A percentile compares a stretch with the other conserved stretches of the same genome.
Conservation (phyloP, 208 protist genomes). For the Phytomonas sp. region DNA sequence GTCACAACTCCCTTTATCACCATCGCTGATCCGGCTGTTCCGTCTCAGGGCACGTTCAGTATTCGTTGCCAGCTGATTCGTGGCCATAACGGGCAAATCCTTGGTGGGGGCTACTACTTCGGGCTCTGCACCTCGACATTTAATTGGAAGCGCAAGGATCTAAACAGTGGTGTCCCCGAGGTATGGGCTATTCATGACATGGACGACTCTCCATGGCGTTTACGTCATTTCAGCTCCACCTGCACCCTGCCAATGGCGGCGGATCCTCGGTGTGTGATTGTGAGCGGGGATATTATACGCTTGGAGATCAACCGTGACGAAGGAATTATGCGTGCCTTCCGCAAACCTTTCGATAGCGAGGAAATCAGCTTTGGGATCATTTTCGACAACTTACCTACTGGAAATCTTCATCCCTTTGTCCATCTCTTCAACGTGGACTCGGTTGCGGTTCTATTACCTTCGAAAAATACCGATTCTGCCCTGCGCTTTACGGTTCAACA, state of each 20-base stretch:
- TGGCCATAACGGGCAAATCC: slow-evolving; percentile 75
- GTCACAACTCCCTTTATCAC: slow-evolving; percentile 78
- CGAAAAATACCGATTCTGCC: slow-evolving; percentile 30
- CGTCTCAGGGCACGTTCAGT: slow-evolving; percentile 37
- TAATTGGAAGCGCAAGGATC: slow-evolving; percentile 62
- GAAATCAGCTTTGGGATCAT: slow-evolving; percentile 70
- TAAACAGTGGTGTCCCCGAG: slow-evolving; percentile 51
- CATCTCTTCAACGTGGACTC: slow-evolving; percentile 87
- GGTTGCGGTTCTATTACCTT: slow-evolving; percentile 75
- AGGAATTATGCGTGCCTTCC: slow-evolving; percentile 74
- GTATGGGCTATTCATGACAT: slow-evolving; percentile 89
- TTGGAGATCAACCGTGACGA: slow-evolving; percentile 70
- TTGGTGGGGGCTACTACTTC: slow-evolving; percentile 89
- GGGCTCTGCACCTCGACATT: slow-evolving; percentile 63
- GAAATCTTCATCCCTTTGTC: slow-evolving; percentile 74
- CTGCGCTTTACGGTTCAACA: slow-evolving; percentile 66
- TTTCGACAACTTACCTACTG: slow-evolving; percentile 70
- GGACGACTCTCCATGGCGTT: slow-evolving; percentile 77
- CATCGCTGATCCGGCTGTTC: slow-evolving; percentile 75
- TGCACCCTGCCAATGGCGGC: slow-evolving; percentile 51
- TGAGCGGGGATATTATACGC: slow-evolving; percentile 83
- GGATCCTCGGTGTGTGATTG: slow-evolving; percentile 79
- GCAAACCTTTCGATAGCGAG: slow-evolving; percentile 69
- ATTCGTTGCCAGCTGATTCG: slow-evolving; percentile 80
- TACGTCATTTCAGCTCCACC: slow-evolving; percentile 56